Conservation (phyloP, 768 basidiomycete species). For the Suillus subaureus region DNA sequence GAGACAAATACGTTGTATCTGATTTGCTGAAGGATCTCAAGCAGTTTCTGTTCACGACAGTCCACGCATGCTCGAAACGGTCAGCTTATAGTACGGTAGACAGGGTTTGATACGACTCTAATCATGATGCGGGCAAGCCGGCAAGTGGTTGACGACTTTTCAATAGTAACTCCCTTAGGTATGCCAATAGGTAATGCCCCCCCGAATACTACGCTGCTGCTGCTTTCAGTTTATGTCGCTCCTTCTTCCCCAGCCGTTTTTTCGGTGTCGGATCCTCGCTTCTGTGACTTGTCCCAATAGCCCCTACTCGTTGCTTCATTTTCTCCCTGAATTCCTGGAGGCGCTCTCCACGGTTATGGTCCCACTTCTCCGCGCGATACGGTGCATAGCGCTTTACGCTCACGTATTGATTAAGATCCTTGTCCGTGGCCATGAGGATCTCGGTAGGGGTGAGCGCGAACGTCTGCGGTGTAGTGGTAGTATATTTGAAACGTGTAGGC, state of each 20-base stretch:
- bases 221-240: conserved; percentile 53
- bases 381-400: conserved; percentile 90
- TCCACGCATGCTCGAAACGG: neutral
- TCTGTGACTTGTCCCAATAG: conserved; percentile 14
- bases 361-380: conserved; percentile 76
- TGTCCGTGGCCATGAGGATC: conserved; percentile 88
- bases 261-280: conserved; percentile 39
- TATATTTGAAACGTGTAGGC: conserved; percentile 93
- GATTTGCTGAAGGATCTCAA: neutral
- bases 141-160: neutral
- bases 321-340: conserved; percentile 73
- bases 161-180: too few relatives aligned
- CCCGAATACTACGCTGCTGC: too few relatives aligned
- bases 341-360: conserved; percentile 60
- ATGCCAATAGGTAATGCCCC: too few relatives aligned
- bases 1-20: neutral
- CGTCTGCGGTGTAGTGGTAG: conserved; percentile 58
- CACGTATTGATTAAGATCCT: conserved; percentile 91
- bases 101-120: neutral
- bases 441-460: conserved; percentile 82
- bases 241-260: conserved; percentile 74
- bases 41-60: neutral
- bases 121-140: neutral
- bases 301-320: conserved; percentile 47
- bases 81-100: neutral